Conservation (phyloP, 2,329 filamentous ascomycete species). For the Plenodomus lindquistii region DNA sequence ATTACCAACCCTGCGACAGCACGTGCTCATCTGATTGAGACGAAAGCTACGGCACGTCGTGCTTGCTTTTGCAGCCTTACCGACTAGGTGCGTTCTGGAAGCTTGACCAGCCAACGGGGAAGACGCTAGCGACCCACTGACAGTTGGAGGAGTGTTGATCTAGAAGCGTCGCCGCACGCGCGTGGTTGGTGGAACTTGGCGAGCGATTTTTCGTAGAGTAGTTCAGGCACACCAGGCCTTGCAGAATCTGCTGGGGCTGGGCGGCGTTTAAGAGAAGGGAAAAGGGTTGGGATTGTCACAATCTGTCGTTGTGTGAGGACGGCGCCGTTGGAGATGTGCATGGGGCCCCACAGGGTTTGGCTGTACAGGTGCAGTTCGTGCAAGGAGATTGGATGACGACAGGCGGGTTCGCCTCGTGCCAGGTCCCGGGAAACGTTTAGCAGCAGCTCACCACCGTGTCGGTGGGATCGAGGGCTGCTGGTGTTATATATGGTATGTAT, state of each 20-base stretch:
- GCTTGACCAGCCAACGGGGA: not conserved
- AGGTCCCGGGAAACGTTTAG: constrained; percentile 11
- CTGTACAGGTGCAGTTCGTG: not conserved
- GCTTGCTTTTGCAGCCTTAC: constrained; percentile 4
- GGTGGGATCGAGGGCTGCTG: not conserved
- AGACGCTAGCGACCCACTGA: not conserved
- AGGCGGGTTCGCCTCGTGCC: constrained; percentile 13
- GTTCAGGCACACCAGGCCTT: not conserved
- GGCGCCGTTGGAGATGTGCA: not conserved
- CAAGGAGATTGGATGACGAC: not conserved
- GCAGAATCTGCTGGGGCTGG: not conserved
- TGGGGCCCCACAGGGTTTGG: not conserved
- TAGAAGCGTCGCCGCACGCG: constrained; percentile 5
- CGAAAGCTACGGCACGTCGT: not conserved
- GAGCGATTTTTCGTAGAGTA: not conserved
- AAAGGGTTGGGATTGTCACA: not conserved
- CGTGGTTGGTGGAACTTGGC: constrained; percentile 22
- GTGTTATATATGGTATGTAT: not conserved
- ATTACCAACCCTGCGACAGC: not conserved
- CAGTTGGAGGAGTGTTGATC: constrained; percentile 1
- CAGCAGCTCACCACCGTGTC: not conserved
- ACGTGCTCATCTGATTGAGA: not conserved
- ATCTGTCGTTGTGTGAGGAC: not conserved
- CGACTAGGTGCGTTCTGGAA: not conserved
- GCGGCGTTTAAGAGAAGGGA: not conserved